A percentile compares a stretch with the other conserved stretches of the same genome.
phyloP scores from a whole-genome alignment of 345 rosid genomes.

The Lepidium aucheri region DNA sequence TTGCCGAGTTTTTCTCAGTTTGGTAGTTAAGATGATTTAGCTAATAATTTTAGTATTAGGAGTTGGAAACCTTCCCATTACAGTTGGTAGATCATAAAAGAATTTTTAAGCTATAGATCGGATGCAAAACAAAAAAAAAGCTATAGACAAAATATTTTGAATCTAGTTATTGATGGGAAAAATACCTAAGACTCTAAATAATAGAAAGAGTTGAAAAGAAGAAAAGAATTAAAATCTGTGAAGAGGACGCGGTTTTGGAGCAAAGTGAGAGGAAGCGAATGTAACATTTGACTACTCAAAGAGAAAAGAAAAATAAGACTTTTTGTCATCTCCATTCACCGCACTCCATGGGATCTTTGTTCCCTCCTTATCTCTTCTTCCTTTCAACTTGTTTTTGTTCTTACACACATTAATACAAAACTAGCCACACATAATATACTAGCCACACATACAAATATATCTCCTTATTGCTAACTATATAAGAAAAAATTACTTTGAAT shows the following conservation, averaged over 20 bases:
- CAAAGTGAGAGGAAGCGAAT: conserved; percentile 17
- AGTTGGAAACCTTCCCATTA: too few relatives aligned
- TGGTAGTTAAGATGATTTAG: too few relatives aligned
- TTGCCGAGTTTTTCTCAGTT: too few relatives aligned
- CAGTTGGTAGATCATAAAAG: too few relatives aligned
- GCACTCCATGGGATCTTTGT: conserved; percentile 28
- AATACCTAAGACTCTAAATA: not conserved
- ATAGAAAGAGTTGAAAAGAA: not conserved
- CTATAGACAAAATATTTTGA: too few relatives aligned
- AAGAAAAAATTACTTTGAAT: too few relatives aligned
- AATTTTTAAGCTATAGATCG: too few relatives aligned
- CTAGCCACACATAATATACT: too few relatives aligned
- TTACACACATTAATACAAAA: conserved; percentile 1
- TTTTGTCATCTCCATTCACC: conserved; percentile 18
- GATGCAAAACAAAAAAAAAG: too few relatives aligned
- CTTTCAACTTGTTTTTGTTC: not conserved
- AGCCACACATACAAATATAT: not conserved
- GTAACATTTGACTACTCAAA: conserved; percentile 10
- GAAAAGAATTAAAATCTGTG: not conserved
- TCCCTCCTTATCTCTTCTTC: conserved; percentile 25
- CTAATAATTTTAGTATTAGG: too few relatives aligned
- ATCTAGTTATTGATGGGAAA: too few relatives aligned
- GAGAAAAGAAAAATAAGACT: not conserved
- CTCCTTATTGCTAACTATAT: too few relatives aligned
- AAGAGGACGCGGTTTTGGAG: conserved; percentile 19